Conservation (phyloP, 371 early-diverging fungal species). For the Actinomortierella ambigua region DNA sequence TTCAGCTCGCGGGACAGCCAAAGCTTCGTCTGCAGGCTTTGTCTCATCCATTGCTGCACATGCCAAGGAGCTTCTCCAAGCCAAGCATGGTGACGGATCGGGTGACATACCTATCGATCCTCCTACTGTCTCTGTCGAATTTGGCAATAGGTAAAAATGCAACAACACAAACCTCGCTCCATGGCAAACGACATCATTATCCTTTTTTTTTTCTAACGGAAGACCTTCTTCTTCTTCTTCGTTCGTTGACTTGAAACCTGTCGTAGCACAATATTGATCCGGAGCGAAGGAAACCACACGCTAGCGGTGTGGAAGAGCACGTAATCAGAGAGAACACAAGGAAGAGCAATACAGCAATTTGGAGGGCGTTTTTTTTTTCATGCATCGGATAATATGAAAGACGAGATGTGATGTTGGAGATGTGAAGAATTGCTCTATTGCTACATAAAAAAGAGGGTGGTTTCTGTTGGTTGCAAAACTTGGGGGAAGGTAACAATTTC, state of each 20-base stretch:
- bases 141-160: constrained; percentile 41
- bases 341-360: too few relatives aligned
- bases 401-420: too few relatives aligned
- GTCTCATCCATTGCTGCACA: constrained; percentile 45
- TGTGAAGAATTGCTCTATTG: too few relatives aligned
- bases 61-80: constrained; percentile 38
- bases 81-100: constrained; percentile 5
- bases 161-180: too few relatives aligned
- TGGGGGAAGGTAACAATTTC: too few relatives aligned
- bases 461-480: too few relatives aligned
- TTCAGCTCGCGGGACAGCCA: constrained; percentile 47
- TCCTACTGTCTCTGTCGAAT: constrained; percentile 42
- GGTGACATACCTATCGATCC: constrained; percentile 28
- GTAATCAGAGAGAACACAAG: too few relatives aligned
- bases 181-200: too few relatives aligned
- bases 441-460: too few relatives aligned
- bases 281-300: constrained; percentile 45
- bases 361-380: too few relatives aligned
- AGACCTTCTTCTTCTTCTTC: neutral
- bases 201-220: neutral
- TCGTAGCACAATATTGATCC: constrained; percentile 38
- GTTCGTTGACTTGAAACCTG: too few relatives aligned
- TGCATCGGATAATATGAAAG: too few relatives aligned
- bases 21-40: constrained; percentile 47
- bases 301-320: constrained; percentile 39